Conservation (phyloP, 1,284 basidiomycete genomes). For the Melampsora medusae region DNA sequence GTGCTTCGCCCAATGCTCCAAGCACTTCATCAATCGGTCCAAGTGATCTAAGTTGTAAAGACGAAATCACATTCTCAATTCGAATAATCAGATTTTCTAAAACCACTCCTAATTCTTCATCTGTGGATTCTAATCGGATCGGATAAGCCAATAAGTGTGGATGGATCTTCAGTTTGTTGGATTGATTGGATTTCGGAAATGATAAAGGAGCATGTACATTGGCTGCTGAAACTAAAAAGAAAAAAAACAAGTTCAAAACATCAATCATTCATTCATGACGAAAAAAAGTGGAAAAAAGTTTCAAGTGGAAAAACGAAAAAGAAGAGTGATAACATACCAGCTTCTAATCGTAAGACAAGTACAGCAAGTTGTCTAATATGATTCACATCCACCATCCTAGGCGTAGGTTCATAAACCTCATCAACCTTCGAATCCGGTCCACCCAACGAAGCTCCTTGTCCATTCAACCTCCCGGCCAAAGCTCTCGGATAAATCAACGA, state of each 20-base stretch:
- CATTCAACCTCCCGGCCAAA: conserved; percentile 67
- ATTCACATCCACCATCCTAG: conserved; percentile 68
- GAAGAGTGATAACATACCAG: conserved; percentile 61
- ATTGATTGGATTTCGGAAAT: conserved; percentile 8
- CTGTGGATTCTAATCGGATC: conserved; percentile 70
- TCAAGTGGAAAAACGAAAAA: conserved; percentile 47
- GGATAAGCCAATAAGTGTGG: conserved; percentile 68
- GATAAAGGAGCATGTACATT: conserved; percentile 30
- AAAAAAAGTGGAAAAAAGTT: not conserved
- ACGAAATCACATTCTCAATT: conserved; percentile 74
- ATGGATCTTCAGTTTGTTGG: conserved; percentile 52
- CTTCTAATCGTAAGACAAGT: conserved; percentile 78
- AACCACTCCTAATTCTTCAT: conserved; percentile 70
- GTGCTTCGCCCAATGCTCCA: conserved; percentile 55
- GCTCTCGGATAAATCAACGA: conserved; percentile 78
- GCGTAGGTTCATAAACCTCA: conserved; percentile 54
- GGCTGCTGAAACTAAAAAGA: conserved; percentile 36
- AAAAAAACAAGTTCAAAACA: conserved; percentile 39
- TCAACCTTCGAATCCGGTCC: conserved; percentile 45
- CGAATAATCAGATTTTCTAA: conserved; percentile 64
- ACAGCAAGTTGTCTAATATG: conserved; percentile 75
- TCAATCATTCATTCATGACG: conserved; percentile 48
- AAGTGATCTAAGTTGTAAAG: conserved; percentile 57
- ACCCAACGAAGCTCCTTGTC: conserved; percentile 39
- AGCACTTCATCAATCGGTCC: conserved; percentile 53